These are phyloP conservation scores for Suhomyces guaymorum DNA, from an alignment of 1,139 yeast species.

Conservation along the genomic window DNA sequence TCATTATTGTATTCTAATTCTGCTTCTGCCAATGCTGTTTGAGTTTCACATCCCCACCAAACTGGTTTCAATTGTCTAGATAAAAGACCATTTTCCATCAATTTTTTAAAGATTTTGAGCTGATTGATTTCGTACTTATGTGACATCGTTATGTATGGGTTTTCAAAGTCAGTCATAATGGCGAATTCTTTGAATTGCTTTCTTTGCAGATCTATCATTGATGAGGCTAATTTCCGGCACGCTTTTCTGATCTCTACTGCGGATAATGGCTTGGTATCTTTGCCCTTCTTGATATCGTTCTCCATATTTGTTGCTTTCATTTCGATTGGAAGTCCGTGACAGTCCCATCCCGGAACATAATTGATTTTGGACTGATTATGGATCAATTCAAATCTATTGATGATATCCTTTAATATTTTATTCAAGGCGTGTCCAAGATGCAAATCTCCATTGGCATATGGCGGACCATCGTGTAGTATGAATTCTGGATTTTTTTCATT, in stretches of 20 bases:
- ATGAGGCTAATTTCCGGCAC: constrained; percentile 68
- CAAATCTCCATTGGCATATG: constrained; percentile 92
- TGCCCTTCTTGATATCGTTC: constrained; percentile 29
- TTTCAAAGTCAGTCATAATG: constrained; percentile 79
- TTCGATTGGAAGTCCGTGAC: constrained; percentile 97
- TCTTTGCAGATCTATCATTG: constrained; percentile 64
- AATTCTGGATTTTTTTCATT: constrained; percentile 36
- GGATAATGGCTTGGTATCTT: constrained; percentile 15
- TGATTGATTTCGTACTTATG: constrained; percentile 74
- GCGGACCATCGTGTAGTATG: constrained; percentile 94
- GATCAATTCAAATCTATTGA: constrained; percentile 69
- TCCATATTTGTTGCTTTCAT: constrained; percentile 63
- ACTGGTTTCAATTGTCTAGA: constrained; percentile 90
- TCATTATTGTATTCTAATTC: constrained; percentile 82
- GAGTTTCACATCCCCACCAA: constrained; percentile 94
- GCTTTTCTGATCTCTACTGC: constrained; percentile 58
- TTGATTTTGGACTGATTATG: constrained; percentile 57
- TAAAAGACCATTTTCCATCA: constrained; percentile 68
- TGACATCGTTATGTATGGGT: constrained; percentile 72
- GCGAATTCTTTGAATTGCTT: constrained; percentile 67
- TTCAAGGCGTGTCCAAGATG: constrained; percentile 95
- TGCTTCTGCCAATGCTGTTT: constrained; percentile 94
- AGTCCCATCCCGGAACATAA: constrained; percentile 96
- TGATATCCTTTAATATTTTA: constrained; percentile 83
- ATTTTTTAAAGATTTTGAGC: constrained; percentile 62